Base-by-base conservation (phyloP, 176 grass and related monocot genomes). In the Saccharum officinarum region DNA sequence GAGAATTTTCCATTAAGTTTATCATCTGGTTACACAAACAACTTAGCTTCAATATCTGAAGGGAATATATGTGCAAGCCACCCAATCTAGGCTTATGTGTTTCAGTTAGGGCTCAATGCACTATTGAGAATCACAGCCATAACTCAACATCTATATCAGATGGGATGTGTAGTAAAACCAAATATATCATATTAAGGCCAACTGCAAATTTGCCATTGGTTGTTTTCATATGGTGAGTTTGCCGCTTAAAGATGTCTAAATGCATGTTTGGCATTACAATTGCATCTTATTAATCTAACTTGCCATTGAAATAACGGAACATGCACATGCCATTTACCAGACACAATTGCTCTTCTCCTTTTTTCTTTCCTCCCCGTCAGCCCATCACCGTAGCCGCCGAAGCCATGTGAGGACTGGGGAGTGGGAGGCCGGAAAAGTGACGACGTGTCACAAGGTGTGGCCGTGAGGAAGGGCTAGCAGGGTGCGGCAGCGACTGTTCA, bases 11-110 rank as follows among this genome's bases (percentile, higher is more conserved):
- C 28, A 12, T 57, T 16, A 71, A 69, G 70, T 75, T 25, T 75
- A 23, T 72, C 25, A 42, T 52, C 15, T 73, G 42, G 77, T 74
- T 75, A 42, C 39, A 20, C 66, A 17, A 8, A 85, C 15, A 20
- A n/a, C 13, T 50, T 68, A 50, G 63, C 34, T 79, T 45, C 25
- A 36, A 54, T 59, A 69, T 75, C 36, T 86, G 36, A 67, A 76
- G 18, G 25, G 59, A 14, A 55, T 55, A 28, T 79, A 47, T 86
- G 41, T 34, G 20, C 42, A 42, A 65, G 66, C 67, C 5, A 83
- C 31, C 33, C 36, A 57, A 75, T 59, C 31, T 17, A 84, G 31
- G 46, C 8, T 52, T 88, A 61, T 66, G 39, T 33, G 10, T 65
- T 57, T 13, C 30, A 41, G 12, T 80, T 31, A 80, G 6, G 46